Percentiles rank a stretch among this genome's conserved stretches.
These are phyloP conservation scores for Simplicillium sp. DNA, from an alignment of 2,329 filamentous ascomycete species.

Conservation along the genomic window DNA sequence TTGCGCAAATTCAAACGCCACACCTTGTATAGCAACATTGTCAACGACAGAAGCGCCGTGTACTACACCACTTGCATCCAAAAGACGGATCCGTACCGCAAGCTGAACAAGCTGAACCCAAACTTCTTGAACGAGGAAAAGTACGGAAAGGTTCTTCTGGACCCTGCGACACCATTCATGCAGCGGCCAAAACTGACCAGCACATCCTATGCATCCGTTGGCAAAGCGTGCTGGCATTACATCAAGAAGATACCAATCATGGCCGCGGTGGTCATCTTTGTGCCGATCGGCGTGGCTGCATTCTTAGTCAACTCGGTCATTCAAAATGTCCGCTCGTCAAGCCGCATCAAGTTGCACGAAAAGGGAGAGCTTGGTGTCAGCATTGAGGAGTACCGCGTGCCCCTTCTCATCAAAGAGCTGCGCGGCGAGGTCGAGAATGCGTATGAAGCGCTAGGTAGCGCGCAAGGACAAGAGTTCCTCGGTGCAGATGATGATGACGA, in stretches of 20 bases:
- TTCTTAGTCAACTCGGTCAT: constrained; percentile 69
- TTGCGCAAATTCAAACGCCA: constrained; percentile 67
- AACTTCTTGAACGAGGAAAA: constrained; percentile 56
- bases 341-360: constrained; percentile 70
- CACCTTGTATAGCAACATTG: constrained; percentile 75
- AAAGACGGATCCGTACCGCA: constrained; percentile 66
- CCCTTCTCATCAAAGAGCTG: constrained; percentile 66
- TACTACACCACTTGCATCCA: constrained; percentile 78
- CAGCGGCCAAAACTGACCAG: constrained; percentile 26
- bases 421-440: constrained; percentile 68
- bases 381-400: constrained; percentile 63
- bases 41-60: constrained; percentile 74
- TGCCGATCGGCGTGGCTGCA: constrained; percentile 61
- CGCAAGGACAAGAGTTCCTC: constrained; percentile 64
- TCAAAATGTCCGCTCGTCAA: constrained; percentile 65
- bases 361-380: constrained; percentile 58
- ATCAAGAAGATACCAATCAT: constrained; percentile 52
- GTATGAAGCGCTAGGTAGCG: constrained; percentile 62
- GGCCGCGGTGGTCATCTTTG: constrained; percentile 55
- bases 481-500: constrained; percentile 40
- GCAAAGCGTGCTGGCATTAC: constrained; percentile 20
- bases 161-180: constrained; percentile 52
- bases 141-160: constrained; percentile 67
- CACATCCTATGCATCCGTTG: constrained; percentile 21
- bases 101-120: constrained; percentile 57